Evolutionary conservation across 2,329 filamentous ascomycete genomes (phyloP).

Genomic region (Alternaria metachromatica): DNA sequence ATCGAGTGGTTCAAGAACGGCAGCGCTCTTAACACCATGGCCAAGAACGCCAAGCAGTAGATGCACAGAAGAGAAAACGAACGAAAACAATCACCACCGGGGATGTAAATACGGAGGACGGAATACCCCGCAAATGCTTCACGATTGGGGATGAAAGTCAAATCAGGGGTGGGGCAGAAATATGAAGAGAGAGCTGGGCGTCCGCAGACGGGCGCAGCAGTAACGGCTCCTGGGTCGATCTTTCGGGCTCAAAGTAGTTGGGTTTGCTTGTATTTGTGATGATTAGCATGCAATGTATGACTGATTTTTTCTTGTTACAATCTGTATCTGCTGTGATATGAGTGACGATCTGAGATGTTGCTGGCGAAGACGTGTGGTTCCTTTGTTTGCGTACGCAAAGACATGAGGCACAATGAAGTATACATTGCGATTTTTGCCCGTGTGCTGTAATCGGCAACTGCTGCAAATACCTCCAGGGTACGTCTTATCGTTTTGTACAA

Average conservation of each 20-base stretch:
- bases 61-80: slow-evolving; percentile 11
- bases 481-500: background rate
- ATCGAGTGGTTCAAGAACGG: slow-evolving; percentile 99
- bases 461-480: background rate
- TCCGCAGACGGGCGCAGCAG: slow-evolving; percentile 24
- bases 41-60: slow-evolving; percentile 64
- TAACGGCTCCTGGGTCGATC: slow-evolving; percentile 35
- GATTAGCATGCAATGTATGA: slow-evolving; percentile 50
- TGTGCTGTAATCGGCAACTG: background rate
- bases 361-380: background rate
- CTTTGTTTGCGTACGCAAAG: background rate
- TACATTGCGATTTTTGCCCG: background rate
- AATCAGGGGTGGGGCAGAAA: slow-evolving; percentile 28
- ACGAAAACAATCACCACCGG: slow-evolving; percentile 29
- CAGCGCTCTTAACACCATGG: slow-evolving; percentile 97
- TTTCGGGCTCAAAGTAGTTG: slow-evolving; percentile 37
- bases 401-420: background rate
- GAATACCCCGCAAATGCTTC: slow-evolving; percentile 29
- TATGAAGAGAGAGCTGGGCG: slow-evolving; percentile 24
- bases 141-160: slow-evolving; percentile 22
- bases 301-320: slow-evolving; percentile 26
- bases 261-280: slow-evolving; percentile 47
- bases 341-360: background rate
- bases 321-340: background rate
- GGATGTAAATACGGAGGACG: slow-evolving; percentile 43